Base-by-base conservation (phyloP, 2,329 filamentous ascomycete species). In the Calonectria hawksworthii region DNA sequence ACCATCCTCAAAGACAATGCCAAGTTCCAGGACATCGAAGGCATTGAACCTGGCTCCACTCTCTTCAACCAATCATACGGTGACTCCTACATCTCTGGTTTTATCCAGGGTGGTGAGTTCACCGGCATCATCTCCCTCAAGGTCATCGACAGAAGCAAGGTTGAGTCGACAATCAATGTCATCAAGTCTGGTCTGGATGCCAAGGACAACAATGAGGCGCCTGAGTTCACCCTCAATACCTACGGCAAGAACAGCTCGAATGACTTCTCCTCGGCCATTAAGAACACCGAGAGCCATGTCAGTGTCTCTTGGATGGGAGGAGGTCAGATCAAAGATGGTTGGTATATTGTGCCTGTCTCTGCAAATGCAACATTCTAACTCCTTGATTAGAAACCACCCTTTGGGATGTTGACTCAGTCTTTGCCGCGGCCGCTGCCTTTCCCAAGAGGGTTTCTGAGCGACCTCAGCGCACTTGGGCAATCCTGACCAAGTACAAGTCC, bases 401-500 rank as follows among this genome's bases (percentile, higher is more conserved):
- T 4, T 54, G 67, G 51, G 51, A 75, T 7, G 36, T 73, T 0
- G 2, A 51, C 11, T 72, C 69, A 0, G 50, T 76, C 1, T 66
- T 63, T n/a, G 14, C 38, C n/a, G 38, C 70, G 1, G 70, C 66
- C 0, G 18, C 65, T 13, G 3, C 36, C 0, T 77, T 78, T 23
- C 75, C 73, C 1, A 6, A n/a, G 0, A 10, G 14, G 0, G 75
- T 74, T 21, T 44, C 71, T 1, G 14, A 68, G 0, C 2, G 23
- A 0, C 75, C 75, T 0, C 70, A 74, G 9, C 64, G 14, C 0
- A 77, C 72, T 9, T 75, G 69, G 71, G 77, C 70, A 0, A 74
- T 74, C 5, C n/a, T 75, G 4, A 77, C 74, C 13, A 76, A 75
- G 41, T 78, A 68, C 44, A 68, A 72, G 2, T 34, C 61, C 0